Conservation (phyloP, 768 basidiomycete genomes). For the Strobilomyces dryophilus region DNA sequence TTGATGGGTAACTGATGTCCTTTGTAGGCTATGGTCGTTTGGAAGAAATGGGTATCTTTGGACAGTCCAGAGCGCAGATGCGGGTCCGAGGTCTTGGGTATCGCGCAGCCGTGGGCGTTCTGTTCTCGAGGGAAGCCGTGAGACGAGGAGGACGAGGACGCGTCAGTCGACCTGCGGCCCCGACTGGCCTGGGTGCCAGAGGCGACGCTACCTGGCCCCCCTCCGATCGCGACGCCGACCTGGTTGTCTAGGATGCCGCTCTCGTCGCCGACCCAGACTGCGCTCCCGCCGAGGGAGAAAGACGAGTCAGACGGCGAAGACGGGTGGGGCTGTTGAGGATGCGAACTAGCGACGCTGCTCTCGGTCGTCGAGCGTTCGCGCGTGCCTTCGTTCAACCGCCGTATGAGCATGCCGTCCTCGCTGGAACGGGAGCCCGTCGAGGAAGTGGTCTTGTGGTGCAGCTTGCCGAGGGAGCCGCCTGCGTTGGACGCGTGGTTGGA, state of each 20-base stretch:
- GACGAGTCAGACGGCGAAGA: slow-evolving; percentile 69
- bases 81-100: slow-evolving; percentile 43
- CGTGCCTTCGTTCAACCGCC: slow-evolving; percentile 28
- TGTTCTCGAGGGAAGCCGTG: slow-evolving; percentile 45
- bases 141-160: slow-evolving; percentile 68
- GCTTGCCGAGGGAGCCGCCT: slow-evolving; percentile 21
- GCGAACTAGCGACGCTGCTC: slow-evolving; percentile 32
- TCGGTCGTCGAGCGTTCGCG: slow-evolving; percentile 40
- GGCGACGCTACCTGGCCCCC: slow-evolving; percentile 41
- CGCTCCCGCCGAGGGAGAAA: slow-evolving; percentile 74
- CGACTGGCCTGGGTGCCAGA: slow-evolving; percentile 45
- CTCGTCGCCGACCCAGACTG: slow-evolving; percentile 83
- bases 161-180: slow-evolving; percentile 65
- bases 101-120: slow-evolving; percentile 32
- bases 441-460: slow-evolving; percentile 44
- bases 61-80: slow-evolving; percentile 45
- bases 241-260: slow-evolving; percentile 47
- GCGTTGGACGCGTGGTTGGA: slow-evolving; percentile 8
- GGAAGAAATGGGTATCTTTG: slow-evolving; percentile 94
- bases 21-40: slow-evolving; percentile 80
- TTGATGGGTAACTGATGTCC: slow-evolving; percentile 85
- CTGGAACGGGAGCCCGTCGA: slow-evolving; percentile 63
- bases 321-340: slow-evolving; percentile 31
- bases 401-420: slow-evolving; percentile 62
- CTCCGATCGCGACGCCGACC: slow-evolving; percentile 37